phyloP scores from a whole-genome alignment of 179 eudicot species.

The Spergularia azorica region DNA sequence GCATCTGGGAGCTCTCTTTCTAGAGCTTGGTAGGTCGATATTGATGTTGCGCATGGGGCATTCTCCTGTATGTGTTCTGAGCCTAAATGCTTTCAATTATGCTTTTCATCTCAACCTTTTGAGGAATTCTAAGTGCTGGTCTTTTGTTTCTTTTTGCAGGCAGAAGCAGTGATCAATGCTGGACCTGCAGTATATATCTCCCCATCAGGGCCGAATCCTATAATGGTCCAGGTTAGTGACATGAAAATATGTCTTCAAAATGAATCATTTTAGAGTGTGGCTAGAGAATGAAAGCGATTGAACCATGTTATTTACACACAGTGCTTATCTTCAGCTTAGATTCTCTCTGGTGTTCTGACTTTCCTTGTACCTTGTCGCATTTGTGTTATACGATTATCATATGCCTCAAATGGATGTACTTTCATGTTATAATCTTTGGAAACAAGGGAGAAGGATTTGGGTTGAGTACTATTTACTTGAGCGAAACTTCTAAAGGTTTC shows the following conservation, averaged over 20 bases:
- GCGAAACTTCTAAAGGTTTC: not conserved
- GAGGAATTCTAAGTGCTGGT: conserved; percentile 37
- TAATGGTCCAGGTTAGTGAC: conserved; percentile 92
- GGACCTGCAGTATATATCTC: conserved; percentile 98
- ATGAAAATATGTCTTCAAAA: not conserved
- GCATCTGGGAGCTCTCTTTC: conserved; percentile 88
- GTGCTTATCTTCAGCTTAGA: not conserved
- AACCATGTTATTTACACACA: not conserved
- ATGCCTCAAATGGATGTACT: not conserved
- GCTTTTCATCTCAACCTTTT: conserved; percentile 15
- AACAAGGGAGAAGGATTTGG: not conserved
- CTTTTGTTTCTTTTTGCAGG: conserved; percentile 49
- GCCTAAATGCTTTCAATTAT: not conserved
- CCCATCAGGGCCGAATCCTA: conserved; percentile 88
- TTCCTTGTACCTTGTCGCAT: not conserved
- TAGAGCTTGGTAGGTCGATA: conserved; percentile 93
- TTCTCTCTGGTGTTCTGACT: not conserved
- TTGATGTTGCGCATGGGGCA: conserved; percentile 84
- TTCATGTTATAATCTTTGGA: not conserved
- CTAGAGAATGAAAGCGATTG: not conserved
- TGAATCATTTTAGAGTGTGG: not conserved
- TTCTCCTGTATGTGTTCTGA: conserved; percentile 66
- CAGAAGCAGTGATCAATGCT: conserved; percentile 76
- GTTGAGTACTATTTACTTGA: not conserved
- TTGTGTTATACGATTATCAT: not conserved